These are phyloP conservation scores for Trichoderma afroharzianum DNA, from an alignment of 2,329 filamentous ascomycete genomes.

Conservation along the genomic window DNA sequence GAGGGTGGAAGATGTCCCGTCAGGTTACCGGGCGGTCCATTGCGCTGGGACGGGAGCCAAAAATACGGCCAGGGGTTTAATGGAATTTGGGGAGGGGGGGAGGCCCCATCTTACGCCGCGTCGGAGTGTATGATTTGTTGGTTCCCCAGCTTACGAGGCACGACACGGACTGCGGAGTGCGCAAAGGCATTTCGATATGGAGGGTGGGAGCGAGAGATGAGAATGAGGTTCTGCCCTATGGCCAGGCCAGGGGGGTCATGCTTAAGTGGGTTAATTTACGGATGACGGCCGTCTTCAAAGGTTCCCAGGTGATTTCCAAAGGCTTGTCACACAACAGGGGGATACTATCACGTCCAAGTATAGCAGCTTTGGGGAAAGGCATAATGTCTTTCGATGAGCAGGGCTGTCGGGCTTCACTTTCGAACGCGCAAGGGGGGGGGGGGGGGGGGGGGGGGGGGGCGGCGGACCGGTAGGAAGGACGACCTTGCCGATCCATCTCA, in stretches of 20 bases:
- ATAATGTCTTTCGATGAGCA: neutral
- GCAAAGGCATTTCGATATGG: neutral
- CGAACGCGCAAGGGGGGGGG: neutral
- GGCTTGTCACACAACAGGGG: neutral
- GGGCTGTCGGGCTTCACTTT: neutral
- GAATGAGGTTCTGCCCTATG: neutral
- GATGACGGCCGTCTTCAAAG: neutral
- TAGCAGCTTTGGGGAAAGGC: neutral
- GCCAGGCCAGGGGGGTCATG: neutral
- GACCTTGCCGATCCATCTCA: neutral
- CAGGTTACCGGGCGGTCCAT: conserved; percentile 8
- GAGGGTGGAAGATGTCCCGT: neutral
- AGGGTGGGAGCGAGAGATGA: neutral
- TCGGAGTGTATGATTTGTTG: neutral
- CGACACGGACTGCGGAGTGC: neutral
- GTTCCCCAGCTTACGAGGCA: neutral
- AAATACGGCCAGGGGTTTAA: neutral
- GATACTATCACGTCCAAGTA: neutral
- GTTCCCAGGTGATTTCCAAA: neutral
- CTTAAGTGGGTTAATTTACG: neutral
- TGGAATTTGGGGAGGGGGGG: neutral
- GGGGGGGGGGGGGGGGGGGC: no score
- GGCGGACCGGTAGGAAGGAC: neutral
- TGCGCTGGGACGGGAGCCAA: conserved; percentile 15
- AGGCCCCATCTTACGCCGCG: neutral